phyloP scores from a whole-genome alignment of 2,329 filamentous ascomycete genomes.

The Coleophoma crateriformis region DNA sequence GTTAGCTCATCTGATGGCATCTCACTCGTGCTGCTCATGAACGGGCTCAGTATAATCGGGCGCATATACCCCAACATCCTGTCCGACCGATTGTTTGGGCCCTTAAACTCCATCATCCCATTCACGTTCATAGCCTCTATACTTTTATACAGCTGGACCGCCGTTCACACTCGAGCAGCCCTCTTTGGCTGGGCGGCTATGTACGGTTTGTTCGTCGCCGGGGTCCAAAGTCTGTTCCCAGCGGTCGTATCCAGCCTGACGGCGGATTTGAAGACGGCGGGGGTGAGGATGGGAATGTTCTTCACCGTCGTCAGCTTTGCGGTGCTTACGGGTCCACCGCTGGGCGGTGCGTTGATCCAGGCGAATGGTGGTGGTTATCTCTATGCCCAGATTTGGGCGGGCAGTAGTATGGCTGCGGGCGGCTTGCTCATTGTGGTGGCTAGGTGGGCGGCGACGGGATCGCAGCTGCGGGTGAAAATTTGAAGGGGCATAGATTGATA shows the following conservation, averaged over 20 bases:
- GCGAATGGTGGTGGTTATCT: constrained; percentile 35
- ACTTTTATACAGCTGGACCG: constrained; percentile 38
- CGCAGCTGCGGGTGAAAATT: constrained; percentile 9
- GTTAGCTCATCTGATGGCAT: constrained; percentile 34
- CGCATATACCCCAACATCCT: constrained; percentile 41
- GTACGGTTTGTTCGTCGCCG: constrained; percentile 42
- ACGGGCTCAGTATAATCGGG: constrained; percentile 44
- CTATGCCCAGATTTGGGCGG: constrained; percentile 32
- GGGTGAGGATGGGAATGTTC: constrained; percentile 46
- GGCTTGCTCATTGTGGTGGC: not conserved
- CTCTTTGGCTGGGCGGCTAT: constrained; percentile 41
- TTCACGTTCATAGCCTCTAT: constrained; percentile 7
- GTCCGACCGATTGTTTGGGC: constrained; percentile 42
- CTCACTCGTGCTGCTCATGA: constrained; percentile 43
- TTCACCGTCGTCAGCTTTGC: constrained; percentile 43
- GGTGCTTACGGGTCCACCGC: constrained; percentile 43
- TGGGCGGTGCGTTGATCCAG: constrained; percentile 43
- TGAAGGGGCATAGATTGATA: not conserved
- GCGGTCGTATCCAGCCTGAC: constrained; percentile 40
- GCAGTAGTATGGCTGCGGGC: not conserved
- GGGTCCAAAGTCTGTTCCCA: constrained; percentile 43
- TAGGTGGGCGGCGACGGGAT: not conserved
- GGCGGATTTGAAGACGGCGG: constrained; percentile 42
- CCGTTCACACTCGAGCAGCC: constrained; percentile 30
- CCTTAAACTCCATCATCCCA: constrained; percentile 45